A percentile compares a stretch with the other conserved stretches of the same genome.
phyloP scores from a whole-genome alignment of 208 protist genomes.

The Histomonas meleagridis region DNA sequence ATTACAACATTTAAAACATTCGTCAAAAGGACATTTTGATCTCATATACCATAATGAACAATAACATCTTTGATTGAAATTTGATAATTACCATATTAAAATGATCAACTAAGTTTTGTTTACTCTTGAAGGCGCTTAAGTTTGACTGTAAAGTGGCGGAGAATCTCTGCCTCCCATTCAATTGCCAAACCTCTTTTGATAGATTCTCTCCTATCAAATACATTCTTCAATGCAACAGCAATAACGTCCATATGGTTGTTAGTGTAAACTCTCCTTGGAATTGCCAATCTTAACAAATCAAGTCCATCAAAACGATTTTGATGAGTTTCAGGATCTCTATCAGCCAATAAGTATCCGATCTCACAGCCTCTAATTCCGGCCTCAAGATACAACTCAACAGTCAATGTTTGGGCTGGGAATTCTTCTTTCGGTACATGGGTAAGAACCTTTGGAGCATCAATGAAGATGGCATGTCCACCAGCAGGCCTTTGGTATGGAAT shows the following conservation, averaged over 20 bases:
- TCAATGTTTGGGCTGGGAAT: slow-evolving; percentile 35
- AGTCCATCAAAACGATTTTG: slow-evolving; percentile 35
- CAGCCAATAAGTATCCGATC: slow-evolving; percentile 32
- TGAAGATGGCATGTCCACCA: slow-evolving; percentile 37
- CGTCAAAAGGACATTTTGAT: too few species aligned
- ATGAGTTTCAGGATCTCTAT: slow-evolving; percentile 9
- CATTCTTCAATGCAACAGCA: slow-evolving; percentile 27
- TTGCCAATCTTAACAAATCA: slow-evolving; percentile 37
- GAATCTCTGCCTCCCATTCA: not conserved
- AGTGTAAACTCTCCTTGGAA: slow-evolving; percentile 40
- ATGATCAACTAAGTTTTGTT: too few species aligned
- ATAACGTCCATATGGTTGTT: slow-evolving; percentile 36
- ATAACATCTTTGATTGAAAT: too few species aligned
- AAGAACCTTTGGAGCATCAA: slow-evolving; percentile 37
- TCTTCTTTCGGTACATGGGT: slow-evolving; percentile 37
- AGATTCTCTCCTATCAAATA: not conserved
- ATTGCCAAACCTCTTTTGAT: not conserved
- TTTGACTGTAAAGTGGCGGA: slow-evolving; percentile 38
- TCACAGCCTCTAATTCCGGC: slow-evolving; percentile 35
- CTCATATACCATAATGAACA: too few species aligned
- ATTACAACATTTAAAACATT: too few species aligned
- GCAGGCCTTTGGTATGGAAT: slow-evolving; percentile 39
- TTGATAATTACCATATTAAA: too few species aligned
- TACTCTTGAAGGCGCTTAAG: not conserved
- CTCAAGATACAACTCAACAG: slow-evolving; percentile 29